Evolutionary conservation across 257 asterid genomes (phyloP).

Genomic region (Primulina eburnea): DNA sequence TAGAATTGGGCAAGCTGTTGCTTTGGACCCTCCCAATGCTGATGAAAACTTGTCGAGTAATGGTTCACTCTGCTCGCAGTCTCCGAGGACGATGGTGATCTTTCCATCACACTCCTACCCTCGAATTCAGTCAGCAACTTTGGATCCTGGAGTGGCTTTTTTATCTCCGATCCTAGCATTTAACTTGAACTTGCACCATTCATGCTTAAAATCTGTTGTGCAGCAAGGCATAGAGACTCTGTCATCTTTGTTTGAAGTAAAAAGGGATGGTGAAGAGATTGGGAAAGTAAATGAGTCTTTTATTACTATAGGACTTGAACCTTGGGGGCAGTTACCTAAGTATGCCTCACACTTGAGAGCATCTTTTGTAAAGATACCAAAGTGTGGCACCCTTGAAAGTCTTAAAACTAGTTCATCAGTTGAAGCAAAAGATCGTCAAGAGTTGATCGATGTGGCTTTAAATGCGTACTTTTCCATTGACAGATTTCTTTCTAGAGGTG

Average conservation of each 20-base stretch:
- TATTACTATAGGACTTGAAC: conserved; percentile 51
- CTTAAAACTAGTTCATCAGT: conserved; percentile 59
- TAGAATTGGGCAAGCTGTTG: conserved; percentile 79
- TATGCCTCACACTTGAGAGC: conserved; percentile 88
- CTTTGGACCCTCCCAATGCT: conserved; percentile 65
- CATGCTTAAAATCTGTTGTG: conserved; percentile 65
- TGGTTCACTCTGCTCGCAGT: conserved; percentile 27
- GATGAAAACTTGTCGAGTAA: conserved; percentile 25
- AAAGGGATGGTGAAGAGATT: conserved; percentile 34
- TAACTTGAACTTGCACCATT: conserved; percentile 65
- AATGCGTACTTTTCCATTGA: conserved; percentile 71
- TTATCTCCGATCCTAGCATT: conserved; percentile 78
- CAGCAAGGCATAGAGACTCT: conserved; percentile 60
- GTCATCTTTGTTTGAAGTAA: conserved; percentile 52
- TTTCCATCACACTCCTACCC: conserved; percentile 61
- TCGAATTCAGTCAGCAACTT: conserved; percentile 27
- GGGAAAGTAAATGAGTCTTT: conserved; percentile 33
- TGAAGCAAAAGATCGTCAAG: conserved; percentile 75
- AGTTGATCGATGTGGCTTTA: conserved; percentile 73
- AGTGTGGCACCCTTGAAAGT: conserved; percentile 68
- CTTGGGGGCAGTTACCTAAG: conserved; percentile 60
- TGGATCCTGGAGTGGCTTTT: conserved; percentile 69
- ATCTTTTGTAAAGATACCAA: conserved; percentile 88
- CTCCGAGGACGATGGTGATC: conserved; percentile 40
- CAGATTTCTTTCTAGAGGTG: conserved; percentile 82